Evolutionary conservation across 768 basidiomycete genomes (phyloP).

Genomic region (Porphyrellus cyaneotinctus): DNA sequence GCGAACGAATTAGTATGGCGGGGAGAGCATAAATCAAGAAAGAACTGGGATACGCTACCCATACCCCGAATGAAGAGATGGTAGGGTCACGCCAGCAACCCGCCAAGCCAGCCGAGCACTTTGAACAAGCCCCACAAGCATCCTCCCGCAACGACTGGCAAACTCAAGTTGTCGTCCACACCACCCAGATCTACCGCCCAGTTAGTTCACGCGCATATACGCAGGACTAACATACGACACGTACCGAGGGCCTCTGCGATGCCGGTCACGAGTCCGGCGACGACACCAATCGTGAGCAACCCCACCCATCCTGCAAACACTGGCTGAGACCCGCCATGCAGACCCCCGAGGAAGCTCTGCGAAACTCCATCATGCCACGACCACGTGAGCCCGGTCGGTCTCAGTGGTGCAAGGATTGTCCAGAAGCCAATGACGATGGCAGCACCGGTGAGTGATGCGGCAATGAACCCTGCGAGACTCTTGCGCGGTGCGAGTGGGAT

Average conservation of each 20-base stretch:
- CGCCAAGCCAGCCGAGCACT: slow-evolving; percentile 34
- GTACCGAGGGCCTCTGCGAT: slow-evolving; percentile 86
- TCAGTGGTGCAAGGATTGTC: slow-evolving; percentile 53
- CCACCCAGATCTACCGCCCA: slow-evolving; percentile 64
- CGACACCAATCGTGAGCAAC: slow-evolving; percentile 50
- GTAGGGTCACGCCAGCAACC: slow-evolving; percentile 14
- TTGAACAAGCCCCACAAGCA: slow-evolving; percentile 56
- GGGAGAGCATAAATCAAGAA: not conserved
- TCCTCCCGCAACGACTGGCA: slow-evolving; percentile 84
- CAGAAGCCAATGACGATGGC: slow-evolving; percentile 68
- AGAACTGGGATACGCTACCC: not conserved
- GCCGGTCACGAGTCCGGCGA: slow-evolving; percentile 76
- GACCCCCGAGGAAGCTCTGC: slow-evolving; percentile 19
- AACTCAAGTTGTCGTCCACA: slow-evolving; percentile 84
- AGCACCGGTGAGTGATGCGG: slow-evolving; percentile 70
- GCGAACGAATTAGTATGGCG: not conserved
- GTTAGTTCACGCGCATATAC: slow-evolving; percentile 4
- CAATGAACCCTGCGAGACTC: slow-evolving; percentile 79
- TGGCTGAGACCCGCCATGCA: not conserved
- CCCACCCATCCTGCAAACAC: slow-evolving; percentile 37
- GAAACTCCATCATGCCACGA: slow-evolving; percentile 50
- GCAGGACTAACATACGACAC: slow-evolving; percentile 24
- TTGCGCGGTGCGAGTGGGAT: slow-evolving; percentile 79
- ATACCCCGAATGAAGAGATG: not conserved
- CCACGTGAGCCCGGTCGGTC: slow-evolving; percentile 47